Base-by-base conservation (phyloP, 768 basidiomycete species). In the Suillus weaverae region DNA sequence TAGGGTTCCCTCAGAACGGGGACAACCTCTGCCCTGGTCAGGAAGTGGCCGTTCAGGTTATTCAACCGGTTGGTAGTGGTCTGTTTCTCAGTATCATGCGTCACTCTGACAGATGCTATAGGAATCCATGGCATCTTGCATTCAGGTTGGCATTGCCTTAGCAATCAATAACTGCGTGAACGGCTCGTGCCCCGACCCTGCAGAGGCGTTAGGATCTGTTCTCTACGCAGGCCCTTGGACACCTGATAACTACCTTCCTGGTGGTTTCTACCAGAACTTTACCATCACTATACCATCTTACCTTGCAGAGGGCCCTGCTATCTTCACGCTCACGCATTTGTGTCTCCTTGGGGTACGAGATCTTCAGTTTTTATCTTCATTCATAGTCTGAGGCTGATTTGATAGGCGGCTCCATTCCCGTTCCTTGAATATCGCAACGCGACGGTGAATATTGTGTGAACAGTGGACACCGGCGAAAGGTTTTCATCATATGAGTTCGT, bases 111-210 rank as follows among this genome's bases (percentile, higher is more conserved):
- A 18, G 1, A 16, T 33, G 18, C 6, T 62, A 8, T n/a, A 77
- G 74, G 22, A 0, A 35, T 75, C 74, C 26, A 35, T 70, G 2
- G 62, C 44, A 16, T 55, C 54, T 7, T 69, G 69, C 56, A 67
- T 66, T 56, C 73, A 76, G 55, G 72, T 76, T n/a, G 74, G 75
- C 43, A 76, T 75, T 20, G 75, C 75, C 18, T 73, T 75, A 11
- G 67, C 71, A 4, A 66, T 75, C 6, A 43, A 22, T 32, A 63
- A 4, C 36, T 75, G 74, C 62, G 22, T 18, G 46, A 68, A 70
- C 9, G 71, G 69, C 0, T 61, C 60, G 9, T 74, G 74, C 61
- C 75, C 75, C 1, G 59, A 67, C 4, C 73, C 75, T 1, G 20
- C 60, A 1, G 18, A 69, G 0, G 51, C 59, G 50, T 69, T 77